These are phyloP conservation scores for Boletus albobrunnescens DNA, from an alignment of 1,284 basidiomycete genomes.

Conservation along the genomic window DNA sequence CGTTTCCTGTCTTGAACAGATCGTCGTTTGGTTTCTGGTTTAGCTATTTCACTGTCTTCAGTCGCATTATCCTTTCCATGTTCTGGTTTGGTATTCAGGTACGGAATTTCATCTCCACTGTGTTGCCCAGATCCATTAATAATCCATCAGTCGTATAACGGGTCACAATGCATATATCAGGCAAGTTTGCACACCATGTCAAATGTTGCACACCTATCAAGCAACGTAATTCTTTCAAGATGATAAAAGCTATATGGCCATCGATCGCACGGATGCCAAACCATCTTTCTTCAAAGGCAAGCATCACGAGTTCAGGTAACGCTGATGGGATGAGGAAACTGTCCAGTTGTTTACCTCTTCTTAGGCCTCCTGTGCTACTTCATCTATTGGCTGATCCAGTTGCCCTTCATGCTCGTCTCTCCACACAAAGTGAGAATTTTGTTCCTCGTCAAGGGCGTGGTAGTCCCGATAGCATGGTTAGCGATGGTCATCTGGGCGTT, in stretches of 20 bases:
- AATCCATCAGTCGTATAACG: conserved; percentile 22
- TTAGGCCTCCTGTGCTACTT: conserved; percentile 55
- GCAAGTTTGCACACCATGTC: conserved; percentile 3
- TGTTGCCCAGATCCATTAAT: not conserved
- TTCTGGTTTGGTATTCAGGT: conserved; percentile 61
- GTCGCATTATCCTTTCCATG: conserved; percentile 56
- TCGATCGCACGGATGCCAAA: conserved; percentile 55
- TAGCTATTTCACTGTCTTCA: conserved; percentile 59
- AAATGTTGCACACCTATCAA: not conserved
- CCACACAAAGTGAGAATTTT: conserved; percentile 59
- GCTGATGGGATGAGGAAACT: not conserved
- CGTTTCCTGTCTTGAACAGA: conserved; percentile 60
- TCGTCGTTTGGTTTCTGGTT: conserved; percentile 66
- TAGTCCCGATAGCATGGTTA: conserved; percentile 56
- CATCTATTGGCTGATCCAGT: conserved; percentile 61
- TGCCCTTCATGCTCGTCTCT: conserved; percentile 62
- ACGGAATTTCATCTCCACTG: not conserved
- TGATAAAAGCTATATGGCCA: conserved; percentile 67
- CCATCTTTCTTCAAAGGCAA: conserved; percentile 45
- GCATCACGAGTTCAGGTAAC: conserved; percentile 53
- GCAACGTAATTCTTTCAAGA: conserved; percentile 30
- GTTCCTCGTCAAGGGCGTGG: conserved; percentile 56
- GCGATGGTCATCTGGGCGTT: conserved; percentile 63
- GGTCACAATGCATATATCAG: conserved; percentile 33
- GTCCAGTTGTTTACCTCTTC: conserved; percentile 1